Base-by-base conservation (phyloP, 2,329 filamentous ascomycete genomes). In the Fusarium miscanthi region DNA sequence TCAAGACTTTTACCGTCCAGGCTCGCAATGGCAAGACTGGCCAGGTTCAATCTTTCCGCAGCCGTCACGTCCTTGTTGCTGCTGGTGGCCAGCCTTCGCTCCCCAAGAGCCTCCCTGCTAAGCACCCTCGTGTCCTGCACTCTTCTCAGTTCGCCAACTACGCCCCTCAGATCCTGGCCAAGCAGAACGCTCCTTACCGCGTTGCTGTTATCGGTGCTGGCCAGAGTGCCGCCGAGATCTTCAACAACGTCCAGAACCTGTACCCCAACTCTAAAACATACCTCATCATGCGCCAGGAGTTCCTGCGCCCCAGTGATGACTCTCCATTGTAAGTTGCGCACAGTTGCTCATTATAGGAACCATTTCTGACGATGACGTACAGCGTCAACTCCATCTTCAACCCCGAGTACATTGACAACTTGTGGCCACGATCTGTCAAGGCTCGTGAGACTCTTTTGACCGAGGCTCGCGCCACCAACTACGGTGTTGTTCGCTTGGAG, bases 381-480 rank as follows among this genome's bases (percentile, higher is more conserved):
- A 95, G 93, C 77, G 94, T 98, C 76, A 98, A 98, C 82, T 94
- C 96, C 78, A 93, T 98, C 79, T 98, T 98, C 86, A 94, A 98
- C 84, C 95, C 95, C 2, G 90, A 92, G 38, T 92, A 91, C 66
- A 91, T 97, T 35, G 93, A 97, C 80, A 86, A 86, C 48, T 89
- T 97, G 75, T 98, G 91, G 84, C 84, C 88, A 53, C 90, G 91
- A 73, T 85, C 91, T 1, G 83, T 90, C 2, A 84, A 86, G 48
- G 86, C 91, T 69, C 92, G 95, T 53, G 84, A 87, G 65, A 81
- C 82, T 69, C 79, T 89, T 37, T 80, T 97, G 57, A 83, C 86
- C 21, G 90, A 91, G 58, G 93, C 97, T 75, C 92, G 92, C 66
- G 91, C 90, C 35, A 98, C 95, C 68, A 98, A 98, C 85, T 98